Base-by-base conservation (phyloP, 2,329 filamentous ascomycete genomes). In the Diaporthe sp. region DNA sequence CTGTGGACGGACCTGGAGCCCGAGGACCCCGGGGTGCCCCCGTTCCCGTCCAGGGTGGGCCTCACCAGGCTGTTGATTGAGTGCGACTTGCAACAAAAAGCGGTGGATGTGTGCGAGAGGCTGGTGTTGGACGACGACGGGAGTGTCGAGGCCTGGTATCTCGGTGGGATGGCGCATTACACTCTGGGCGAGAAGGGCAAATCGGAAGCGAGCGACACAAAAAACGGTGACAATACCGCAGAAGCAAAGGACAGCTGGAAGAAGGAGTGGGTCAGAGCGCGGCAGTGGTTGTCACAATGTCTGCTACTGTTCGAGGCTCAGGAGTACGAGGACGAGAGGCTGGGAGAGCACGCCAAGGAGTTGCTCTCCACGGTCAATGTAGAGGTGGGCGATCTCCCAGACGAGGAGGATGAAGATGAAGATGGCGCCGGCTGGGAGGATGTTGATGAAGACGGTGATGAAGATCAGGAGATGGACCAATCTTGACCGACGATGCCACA, bases 101-200 rank as follows among this genome's bases (percentile, higher is more conserved):
- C 97, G 0, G 90, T 98, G 75, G 91, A 94, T 74, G 95, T 98
- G 4, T 87, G 98, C 72, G 95, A 98, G 82, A 89, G 95, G 72
- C 87, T 99, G 72, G 91, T 98, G 53, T 88, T 90, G 49, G 97
- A 99, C 82, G 96, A 99, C 79, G 97, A 99, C 82, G 90, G 94
- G 81, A 98, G 96, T 83, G 94, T 99, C 28, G 97, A 99, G 85
- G 94, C 95, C 25, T 98, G 96, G 95, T 99, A 99, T 85, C 89
- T 99, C 7, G 97, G 97, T 58, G 97, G 97, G 5, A 98, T 96
- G 94, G 96, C 95, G 80, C 89, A 97, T 79, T 95, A 95, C 82
- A 90, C 98, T 75, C 87, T 94, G 77, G 94, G 94, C 15, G 90
- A 94, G 83, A 94, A 93, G 87, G 86, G 91, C 80, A 90, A 88